Evolutionary conservation across 1,284 basidiomycete genomes (phyloP).

Genomic region (Leccinum pallidistipes): DNA sequence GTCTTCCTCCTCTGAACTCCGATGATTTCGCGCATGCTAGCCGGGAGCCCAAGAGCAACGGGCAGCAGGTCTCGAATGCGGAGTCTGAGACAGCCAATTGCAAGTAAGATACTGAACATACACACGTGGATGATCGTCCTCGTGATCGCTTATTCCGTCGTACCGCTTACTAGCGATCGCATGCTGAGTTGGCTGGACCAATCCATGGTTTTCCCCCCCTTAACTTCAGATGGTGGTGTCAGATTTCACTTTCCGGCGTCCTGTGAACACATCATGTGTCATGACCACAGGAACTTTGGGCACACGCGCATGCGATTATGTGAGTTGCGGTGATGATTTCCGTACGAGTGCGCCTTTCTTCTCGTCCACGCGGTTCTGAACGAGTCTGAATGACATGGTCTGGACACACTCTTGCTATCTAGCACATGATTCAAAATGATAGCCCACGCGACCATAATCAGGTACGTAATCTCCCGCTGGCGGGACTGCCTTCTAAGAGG

Average conservation of each 20-base stretch:
- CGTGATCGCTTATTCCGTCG: slow-evolving; percentile 40
- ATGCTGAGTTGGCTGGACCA: slow-evolving; percentile 17
- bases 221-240: not conserved
- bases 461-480: not conserved
- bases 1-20: slow-evolving; percentile 37
- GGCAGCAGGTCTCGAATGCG: too few species aligned
- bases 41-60: not conserved
- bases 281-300: slow-evolving; percentile 51
- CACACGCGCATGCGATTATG: slow-evolving; percentile 47
- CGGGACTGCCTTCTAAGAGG: not conserved
- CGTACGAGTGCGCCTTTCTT: not conserved
- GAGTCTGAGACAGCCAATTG: slow-evolving; percentile 44
- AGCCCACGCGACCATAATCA: not conserved
- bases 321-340: not conserved
- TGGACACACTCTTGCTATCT: too few species aligned
- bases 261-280: slow-evolving; percentile 52
- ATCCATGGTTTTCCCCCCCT: slow-evolving; percentile 42
- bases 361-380: not conserved
- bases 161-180: not conserved
- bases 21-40: slow-evolving; percentile 48
- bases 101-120: too few species aligned
- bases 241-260: not conserved
- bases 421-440: not conserved
- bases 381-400: not conserved
- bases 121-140: slow-evolving; percentile 59